Percentiles rank a stretch among this genome's conserved stretches.
Evolutionary conservation across 2,329 filamentous ascomycete genomes (phyloP).

Genomic region (Ceratocystis ficicola): DNA sequence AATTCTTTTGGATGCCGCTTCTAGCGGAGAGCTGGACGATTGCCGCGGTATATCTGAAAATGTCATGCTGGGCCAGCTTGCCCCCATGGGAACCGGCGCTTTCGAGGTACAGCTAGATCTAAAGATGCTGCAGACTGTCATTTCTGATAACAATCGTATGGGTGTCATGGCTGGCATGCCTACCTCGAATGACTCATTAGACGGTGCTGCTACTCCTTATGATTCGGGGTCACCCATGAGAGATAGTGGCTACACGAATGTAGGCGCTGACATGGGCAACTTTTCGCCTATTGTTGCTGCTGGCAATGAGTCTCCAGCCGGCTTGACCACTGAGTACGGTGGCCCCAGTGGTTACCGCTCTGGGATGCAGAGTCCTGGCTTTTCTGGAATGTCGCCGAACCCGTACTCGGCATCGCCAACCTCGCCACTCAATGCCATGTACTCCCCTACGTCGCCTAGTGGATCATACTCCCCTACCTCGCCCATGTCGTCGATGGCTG

Average conservation of each 20-base stretch:
- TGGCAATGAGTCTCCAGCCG: slow-evolving; percentile 57
- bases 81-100: slow-evolving; percentile 92
- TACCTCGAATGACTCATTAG: slow-evolving; percentile 59
- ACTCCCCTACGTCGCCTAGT: slow-evolving; percentile 66
- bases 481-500: slow-evolving; percentile 46
- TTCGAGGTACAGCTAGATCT: slow-evolving; percentile 90
- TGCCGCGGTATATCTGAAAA: slow-evolving; percentile 98
- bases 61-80: slow-evolving; percentile 93
- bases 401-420: slow-evolving; percentile 63
- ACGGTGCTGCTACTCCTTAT: slow-evolving; percentile 87
- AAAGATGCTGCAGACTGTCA: slow-evolving; percentile 88
- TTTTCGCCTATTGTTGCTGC: slow-evolving; percentile 68
- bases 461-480: slow-evolving; percentile 68
- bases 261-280: slow-evolving; percentile 48
- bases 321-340: slow-evolving; percentile 52
- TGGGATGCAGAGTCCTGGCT: slow-evolving; percentile 48
- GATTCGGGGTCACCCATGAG: slow-evolving; percentile 72
- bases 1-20: slow-evolving; percentile 89
- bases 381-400: slow-evolving; percentile 48
- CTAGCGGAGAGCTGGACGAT: slow-evolving; percentile 89
- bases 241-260: slow-evolving; percentile 54
- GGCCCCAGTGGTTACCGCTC: slow-evolving; percentile 40
- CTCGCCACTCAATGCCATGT: slow-evolving; percentile 45
- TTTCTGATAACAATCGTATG: slow-evolving; percentile 80
- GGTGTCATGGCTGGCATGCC: slow-evolving; percentile 70